Evolutionary conservation across 495 filamentous ascomycete genomes (phyloP), one percentile per base, ranked within the genome.

Genomic region (Neurospora sp.): DNA sequence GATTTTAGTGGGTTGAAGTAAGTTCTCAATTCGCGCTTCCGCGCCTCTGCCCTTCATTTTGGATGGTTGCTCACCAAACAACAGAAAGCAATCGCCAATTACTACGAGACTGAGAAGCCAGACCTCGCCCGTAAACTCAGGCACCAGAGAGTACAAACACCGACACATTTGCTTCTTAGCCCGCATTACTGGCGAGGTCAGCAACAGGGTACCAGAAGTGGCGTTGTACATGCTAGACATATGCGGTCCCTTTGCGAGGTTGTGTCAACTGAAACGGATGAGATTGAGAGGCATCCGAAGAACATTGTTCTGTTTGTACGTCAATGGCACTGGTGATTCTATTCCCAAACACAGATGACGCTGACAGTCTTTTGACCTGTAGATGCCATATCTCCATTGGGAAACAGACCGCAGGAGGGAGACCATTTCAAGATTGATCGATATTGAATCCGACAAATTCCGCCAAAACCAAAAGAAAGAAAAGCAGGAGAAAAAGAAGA

Each of bases 381-480:
- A 84, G 83, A 91, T 91, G 89, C 90, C 90, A 2, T 92, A 91
- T 73, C 80, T 92, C 4, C 89, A 92, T 75, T 92, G 90, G 78
- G 90, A 92, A 42, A 90, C 88, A 39, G 83, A 81, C 69, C 76
- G 81, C 37, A 86, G 81, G 71, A 77, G 82, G 75, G 84, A 72
- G 71, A 74, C 74, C 69, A 76, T 74, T 18, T 70, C 79, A 31
- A 75, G 77, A 10, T 74, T 35, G 70, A 73, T 75, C 44, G 73
- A 46, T 16, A 39, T n/a, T 9, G 77, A 75, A 72, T 71, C 48
- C 3, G 70, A 71, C 12, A 71, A 77, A 1, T 40, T 76, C 3
- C 74, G 72, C 1, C 70, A 8, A 27, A 46, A 18, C 2, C 72
- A 69, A 23, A 69, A 76, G 66, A 62, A 10, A 27, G 48, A 70